Evolutionary conservation across 2,329 filamentous ascomycete species (phyloP), one percentile per base, ranked within the genome.

Genomic region (Colletotrichum camelliae): DNA sequence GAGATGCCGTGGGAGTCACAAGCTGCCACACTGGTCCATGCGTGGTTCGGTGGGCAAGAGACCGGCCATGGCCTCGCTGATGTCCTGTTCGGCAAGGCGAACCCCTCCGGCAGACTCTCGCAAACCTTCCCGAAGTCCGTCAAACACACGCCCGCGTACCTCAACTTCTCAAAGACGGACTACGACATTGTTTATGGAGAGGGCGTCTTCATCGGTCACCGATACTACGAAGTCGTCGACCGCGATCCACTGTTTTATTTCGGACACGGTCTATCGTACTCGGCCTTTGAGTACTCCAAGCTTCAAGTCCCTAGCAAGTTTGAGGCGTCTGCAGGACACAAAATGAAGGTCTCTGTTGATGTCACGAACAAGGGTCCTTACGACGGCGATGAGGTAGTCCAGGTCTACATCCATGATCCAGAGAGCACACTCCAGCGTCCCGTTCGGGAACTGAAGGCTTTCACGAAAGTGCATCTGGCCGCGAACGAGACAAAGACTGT

Each of bases 11-110:
- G 93, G 93, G 87, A 91, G 2, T 81, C 86, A 18, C 84, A 88
- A 37, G 90, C 91, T 3, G 82, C 85, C 9, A 91, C 92, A 3
- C 86, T 96, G 2, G 81, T 96, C 2, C 94, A 96, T 80, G 94
- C 94, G 9, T 97, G 94, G 94, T 97, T 96, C 80, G 94, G 94
- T 76, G 95, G 95, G n/a, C 95, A 97, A 80, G 95, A 97, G 85
- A 94, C 93, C 7, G 95, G 95, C 7, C 95, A 96, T 81, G 93
- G 92, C 13, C 93, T 97, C 77, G 94, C 94, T 0, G 94, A 96
- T 78, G 89, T 96, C 2, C 87, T 96, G 21, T 94, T 95, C 77
- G 95, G 94, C 64, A 90, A 93, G 77, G 89, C 91, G 62, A 96
- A 94, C 81, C 95, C 95, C 0, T 93, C 91, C 60, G 94, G 92